Percentiles rank a stretch among this genome's conserved stretches.
phyloP scores from a whole-genome alignment of 805 yeast species.

The Pichia gijzeniarum region DNA sequence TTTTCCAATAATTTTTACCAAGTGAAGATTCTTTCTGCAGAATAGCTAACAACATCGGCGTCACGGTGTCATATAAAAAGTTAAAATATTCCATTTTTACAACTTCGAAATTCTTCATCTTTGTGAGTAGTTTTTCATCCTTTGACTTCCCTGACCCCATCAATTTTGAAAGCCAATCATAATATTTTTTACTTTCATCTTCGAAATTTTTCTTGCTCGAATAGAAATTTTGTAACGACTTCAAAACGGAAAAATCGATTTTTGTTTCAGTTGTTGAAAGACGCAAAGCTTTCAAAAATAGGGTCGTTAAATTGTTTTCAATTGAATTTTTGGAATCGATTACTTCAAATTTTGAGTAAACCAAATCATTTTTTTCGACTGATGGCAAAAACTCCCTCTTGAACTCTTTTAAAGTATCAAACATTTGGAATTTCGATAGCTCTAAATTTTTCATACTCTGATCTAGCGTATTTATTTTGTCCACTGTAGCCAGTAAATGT shows the following conservation, averaged over 20 bases:
- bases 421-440: slow-evolving; percentile 3
- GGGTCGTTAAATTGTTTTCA: not conserved
- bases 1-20: slow-evolving; percentile 6
- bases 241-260: slow-evolving; percentile 1
- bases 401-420: slow-evolving; percentile 9
- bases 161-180: slow-evolving; percentile 32
- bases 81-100: slow-evolving; percentile 28
- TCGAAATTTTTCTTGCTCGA: slow-evolving; percentile 26
- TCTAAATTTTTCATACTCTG: slow-evolving; percentile 17
- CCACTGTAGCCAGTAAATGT: slow-evolving; percentile 15
- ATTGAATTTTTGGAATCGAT: not conserved
- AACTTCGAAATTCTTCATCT: slow-evolving; percentile 26
- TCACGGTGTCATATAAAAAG: slow-evolving; percentile 25
- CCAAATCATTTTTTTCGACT: slow-evolving; percentile 1
- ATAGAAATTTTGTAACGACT: slow-evolving; percentile 5
- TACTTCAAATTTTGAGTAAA: slow-evolving; percentile 1
- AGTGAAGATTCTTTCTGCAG: slow-evolving; percentile 1
- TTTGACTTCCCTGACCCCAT: slow-evolving; percentile 30
- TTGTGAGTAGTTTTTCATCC: slow-evolving; percentile 29
- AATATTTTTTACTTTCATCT: slow-evolving; percentile 32
- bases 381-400: slow-evolving; percentile 8
- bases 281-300: slow-evolving; percentile 7
- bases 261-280: slow-evolving; percentile 5
- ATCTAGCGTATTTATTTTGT: slow-evolving; percentile 17
- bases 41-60: slow-evolving; percentile 15